Evolutionary conservation across 2,329 filamentous ascomycete species (phyloP), one percentile per base, ranked within the genome.

Genomic region (Penicillium verrucosum): DNA sequence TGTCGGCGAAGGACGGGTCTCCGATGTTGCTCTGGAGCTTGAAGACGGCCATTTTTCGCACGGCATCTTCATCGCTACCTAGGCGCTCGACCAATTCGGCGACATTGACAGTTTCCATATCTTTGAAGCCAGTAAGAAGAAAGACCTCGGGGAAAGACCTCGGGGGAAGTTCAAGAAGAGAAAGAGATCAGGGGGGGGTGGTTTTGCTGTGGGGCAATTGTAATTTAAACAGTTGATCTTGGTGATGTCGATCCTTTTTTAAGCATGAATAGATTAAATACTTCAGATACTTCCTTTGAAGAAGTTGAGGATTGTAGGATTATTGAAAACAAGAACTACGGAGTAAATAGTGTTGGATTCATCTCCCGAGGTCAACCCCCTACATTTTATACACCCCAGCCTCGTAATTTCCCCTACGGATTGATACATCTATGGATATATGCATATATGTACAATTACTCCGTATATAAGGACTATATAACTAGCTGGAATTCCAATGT

Each of bases 11-110:
- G 49, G 92, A 89, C 27, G 93, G 93, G 76, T 99, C 94, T 72
- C 92, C 93, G 75, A 99, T 96, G 60, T 90, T 92, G 62, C 85
- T 88, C 77, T 99, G 94, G 63, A 99, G 85, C 79, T 97, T 97
- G 84, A 99, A 99, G 59, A 95, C 94, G 59, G 94, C 94, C 90
- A 97, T 97, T 77, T 99, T 99, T 70, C 92, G 90, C 65, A 90
- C 88, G 55, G 90, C 92, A 81, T 99, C 94, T 77, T 96, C 84
- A 55, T 85, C 81, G 64, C 82, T 83, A 43, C 81, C 78, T 57
- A 88, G 76, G 51, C 83, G 80, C 60, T 81, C 78, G 58, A 87
- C 81, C 63, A 86, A 75, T 63, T 85, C 82, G 46, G 81, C 74
- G 59, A 85, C 76, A 68, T 81, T 81, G 68, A 81, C 73, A 68